A percentile compares a stretch with the other conserved stretches of the same genome.
These are phyloP conservation scores for Paraphaeosphaeria sporulosa DNA, from an alignment of 2,329 filamentous ascomycete species.

Conservation along the genomic window DNA sequence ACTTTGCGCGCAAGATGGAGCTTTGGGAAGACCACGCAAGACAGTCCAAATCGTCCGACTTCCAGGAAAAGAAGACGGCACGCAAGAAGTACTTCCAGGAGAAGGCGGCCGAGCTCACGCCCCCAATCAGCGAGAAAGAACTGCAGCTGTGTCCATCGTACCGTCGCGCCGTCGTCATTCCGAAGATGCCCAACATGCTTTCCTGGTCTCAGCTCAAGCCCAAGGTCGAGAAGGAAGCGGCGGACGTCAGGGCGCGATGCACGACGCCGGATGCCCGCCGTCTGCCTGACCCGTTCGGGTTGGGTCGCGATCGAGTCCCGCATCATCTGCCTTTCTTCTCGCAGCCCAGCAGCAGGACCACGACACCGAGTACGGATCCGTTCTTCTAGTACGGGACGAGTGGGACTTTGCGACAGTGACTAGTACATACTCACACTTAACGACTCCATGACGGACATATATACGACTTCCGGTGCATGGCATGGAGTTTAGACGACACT, in stretches of 20 bases:
- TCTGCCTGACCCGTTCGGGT: background rate
- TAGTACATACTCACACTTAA: background rate
- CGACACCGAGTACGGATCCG: conserved; percentile 7
- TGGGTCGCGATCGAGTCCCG: background rate
- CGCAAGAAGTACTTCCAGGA: conserved; percentile 47
- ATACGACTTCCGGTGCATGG: background rate
- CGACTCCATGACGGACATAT: background rate
- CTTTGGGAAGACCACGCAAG: conserved; percentile 46
- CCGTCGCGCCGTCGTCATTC: conserved; percentile 48
- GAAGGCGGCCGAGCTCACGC: conserved; percentile 46
- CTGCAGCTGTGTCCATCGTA: conserved; percentile 51
- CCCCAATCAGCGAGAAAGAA: conserved; percentile 45
- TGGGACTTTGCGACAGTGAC: background rate
- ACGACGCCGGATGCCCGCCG: conserved; percentile 1
- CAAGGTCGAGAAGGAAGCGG: conserved; percentile 46
- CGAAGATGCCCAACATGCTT: conserved; percentile 47
- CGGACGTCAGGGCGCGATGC: conserved; percentile 23
- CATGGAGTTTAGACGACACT: background rate
- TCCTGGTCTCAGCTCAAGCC: conserved; percentile 47
- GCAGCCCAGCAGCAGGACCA: background rate
- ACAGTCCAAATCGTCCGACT: conserved; percentile 37
- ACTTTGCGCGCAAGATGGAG: conserved; percentile 48
- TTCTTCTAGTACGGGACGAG: background rate
- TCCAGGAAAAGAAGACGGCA: conserved; percentile 42
- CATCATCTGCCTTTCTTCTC: conserved; percentile 1